Conservation (phyloP, 2,329 filamentous ascomycete species). For the Neodidymelliopsis sp. region DNA sequence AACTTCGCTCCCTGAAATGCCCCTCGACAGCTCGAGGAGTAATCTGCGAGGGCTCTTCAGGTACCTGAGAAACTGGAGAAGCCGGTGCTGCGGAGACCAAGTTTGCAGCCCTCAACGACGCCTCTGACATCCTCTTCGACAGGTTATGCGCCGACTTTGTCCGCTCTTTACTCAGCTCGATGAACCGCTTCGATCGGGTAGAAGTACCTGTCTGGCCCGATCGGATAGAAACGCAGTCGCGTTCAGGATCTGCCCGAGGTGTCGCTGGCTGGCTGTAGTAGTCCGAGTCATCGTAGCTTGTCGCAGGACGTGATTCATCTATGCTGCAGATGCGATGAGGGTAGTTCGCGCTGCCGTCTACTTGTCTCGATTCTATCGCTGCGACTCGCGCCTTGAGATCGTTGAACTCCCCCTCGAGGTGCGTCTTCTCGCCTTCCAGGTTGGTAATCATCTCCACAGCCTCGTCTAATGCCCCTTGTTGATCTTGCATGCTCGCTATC, state of each 20-base stretch:
- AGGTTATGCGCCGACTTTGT: constrained; percentile 37
- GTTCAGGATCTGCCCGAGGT: constrained; percentile 22
- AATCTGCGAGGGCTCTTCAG: constrained; percentile 22
- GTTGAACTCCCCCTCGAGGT: constrained; percentile 32
- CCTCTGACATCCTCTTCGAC: constrained; percentile 42
- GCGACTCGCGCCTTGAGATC: constrained; percentile 31
- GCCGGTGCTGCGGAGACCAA: constrained; percentile 17
- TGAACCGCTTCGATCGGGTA: constrained; percentile 42
- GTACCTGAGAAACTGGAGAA: constrained; percentile 34
- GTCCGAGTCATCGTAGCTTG: constrained; percentile 46
- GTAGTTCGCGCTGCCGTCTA: constrained; percentile 25
- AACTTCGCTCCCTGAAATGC: constrained; percentile 10
- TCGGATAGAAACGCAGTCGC: constrained; percentile 2
- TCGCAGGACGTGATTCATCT: constrained; percentile 47
- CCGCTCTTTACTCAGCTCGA: constrained; percentile 35
- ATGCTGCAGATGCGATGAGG: constrained; percentile 42
- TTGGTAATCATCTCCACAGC: constrained; percentile 43
- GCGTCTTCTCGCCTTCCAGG: constrained; percentile 37
- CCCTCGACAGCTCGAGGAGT: constrained; percentile 16
- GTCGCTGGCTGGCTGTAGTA: constrained; percentile 49
- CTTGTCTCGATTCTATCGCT: constrained; percentile 23
- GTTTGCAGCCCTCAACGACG: constrained; percentile 33
- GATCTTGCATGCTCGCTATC: constrained; percentile 33
- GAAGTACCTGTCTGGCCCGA: constrained; percentile 27
- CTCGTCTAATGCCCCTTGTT: constrained; percentile 41